Base-by-base conservation (phyloP, 1,284 basidiomycete genomes). In the Boletus mariae region DNA sequence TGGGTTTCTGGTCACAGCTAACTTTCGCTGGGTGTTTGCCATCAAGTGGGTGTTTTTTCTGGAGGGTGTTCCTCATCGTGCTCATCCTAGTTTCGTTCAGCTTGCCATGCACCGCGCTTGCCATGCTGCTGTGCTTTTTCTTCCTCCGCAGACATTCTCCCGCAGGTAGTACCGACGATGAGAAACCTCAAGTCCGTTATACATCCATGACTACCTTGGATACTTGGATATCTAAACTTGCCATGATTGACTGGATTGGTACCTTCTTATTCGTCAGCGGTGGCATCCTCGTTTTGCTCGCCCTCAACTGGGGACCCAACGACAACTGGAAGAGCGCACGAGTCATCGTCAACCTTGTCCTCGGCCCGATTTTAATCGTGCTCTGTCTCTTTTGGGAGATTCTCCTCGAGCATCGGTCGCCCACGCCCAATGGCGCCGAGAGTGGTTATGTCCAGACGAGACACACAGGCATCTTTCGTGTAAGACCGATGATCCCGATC, bases 1-100 rank as follows among this genome's bases (percentile, higher is more conserved):
- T 4, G 80, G 79, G 5, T 70, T 57, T 25, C 60, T 80, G 6
- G 64, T 73, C 4, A 58, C 59, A 2, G 61, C 73, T 7, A 73
- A 65, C 45, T 80, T 77, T 61, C 72, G 79, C 29, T 81, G 78
- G 78, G 73, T 80, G 13, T 81, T 80, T 53, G 79, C 74, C 3
- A 80, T 80, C 68, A 80, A 80, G 77, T 77, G 48, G 56, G 0
- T 26, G 40, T 12, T 17, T 2, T n/a, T 2, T 3, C 17, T 43
- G 9, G 23, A 17, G 15, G 28, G 34, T 50, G 3, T 2, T 52
- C 2, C 43, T 51, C 2, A 44, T 47, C 5, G 8, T 37, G 28
- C 40, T 55, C 26, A 61, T 40, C 17, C 1, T 1, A 1, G 0
- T 31, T 44, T 17, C 17, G 5, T 37, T 26, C 26, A 68, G 61